phyloP scores from a whole-genome alignment of 441 rosid species.

The Francoa sonchifolia region DNA sequence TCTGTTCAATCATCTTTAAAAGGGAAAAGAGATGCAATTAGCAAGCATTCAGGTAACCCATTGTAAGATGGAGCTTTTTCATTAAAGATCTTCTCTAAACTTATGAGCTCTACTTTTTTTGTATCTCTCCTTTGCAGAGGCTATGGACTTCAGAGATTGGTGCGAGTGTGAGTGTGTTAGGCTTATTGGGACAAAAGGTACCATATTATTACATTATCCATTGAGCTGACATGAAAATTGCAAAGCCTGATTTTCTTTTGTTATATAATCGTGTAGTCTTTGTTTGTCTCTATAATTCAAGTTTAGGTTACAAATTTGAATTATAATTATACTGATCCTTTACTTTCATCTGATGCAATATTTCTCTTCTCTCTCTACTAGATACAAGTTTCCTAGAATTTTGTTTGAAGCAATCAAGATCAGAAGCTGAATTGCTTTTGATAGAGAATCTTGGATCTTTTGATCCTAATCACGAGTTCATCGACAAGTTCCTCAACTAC shows the following conservation, averaged over 20 bases:
- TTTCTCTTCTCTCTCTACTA: constrained; percentile 9
- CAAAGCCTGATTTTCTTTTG: too few species aligned
- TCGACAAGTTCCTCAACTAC: constrained; percentile 79
- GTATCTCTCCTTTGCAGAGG: constrained; percentile 45
- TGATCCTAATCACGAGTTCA: constrained; percentile 78
- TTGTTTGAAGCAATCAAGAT: constrained; percentile 85
- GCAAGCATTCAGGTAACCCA: constrained; percentile 58
- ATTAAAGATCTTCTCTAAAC: constrained; percentile 2
- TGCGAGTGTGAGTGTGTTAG: constrained; percentile 75
- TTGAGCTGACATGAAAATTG: too few species aligned
- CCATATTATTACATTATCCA: background rate
- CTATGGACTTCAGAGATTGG: constrained; percentile 92
- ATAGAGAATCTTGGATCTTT: constrained; percentile 65
- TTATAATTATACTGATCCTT: background rate
- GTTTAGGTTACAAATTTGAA: too few species aligned
- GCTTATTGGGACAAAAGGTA: constrained; percentile 84
- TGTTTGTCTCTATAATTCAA: background rate
- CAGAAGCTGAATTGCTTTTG: constrained; percentile 83
- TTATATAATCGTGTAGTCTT: too few species aligned
- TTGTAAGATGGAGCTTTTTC: background rate
- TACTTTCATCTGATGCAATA: constrained; percentile 5
- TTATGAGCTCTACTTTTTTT: constrained; percentile 5
- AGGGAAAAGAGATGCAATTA: constrained; percentile 47
- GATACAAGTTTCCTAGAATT: constrained; percentile 89
- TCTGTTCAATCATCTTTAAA: constrained; percentile 37